Evolutionary conservation across 257 asterid species (phyloP), one percentile per base, ranked within the genome.

Genomic region (Nicotiana noctiflora): DNA sequence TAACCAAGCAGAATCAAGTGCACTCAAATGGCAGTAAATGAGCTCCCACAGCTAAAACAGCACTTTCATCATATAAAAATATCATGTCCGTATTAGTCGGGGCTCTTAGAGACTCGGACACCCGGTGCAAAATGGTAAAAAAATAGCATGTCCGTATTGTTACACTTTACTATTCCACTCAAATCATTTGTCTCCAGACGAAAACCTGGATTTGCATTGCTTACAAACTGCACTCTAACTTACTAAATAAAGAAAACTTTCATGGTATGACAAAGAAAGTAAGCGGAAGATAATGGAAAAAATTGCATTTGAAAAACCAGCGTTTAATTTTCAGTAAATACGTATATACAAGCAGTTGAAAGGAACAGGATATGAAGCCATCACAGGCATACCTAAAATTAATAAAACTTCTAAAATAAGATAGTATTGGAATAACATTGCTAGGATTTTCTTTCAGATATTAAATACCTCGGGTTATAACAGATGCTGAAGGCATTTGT

Each of bases 381-480:
- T 49, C 79, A 49, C 79, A 15, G 13, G 79, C 61, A 74, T 23
- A 49, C 19, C 7, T 6, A 49, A 14, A 72, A 74, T 23, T 74
- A 49, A 74, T 14, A 49, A 21, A 15, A 49, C 79, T 49, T 46
- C 25, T 23, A 23, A 14, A 70, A 49, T 74, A 49, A 14, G 59
- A 49, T 49, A 15, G 61, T 8, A 49, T 49, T 13, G 40, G 44
- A 49, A 74, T 49, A 74, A 12, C 79, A 49, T 14, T 25, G 23
- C 61, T 21, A 23, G 23, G 44, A 12, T 18, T 12, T 37, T 2
- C 49, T 19, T 77, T 8, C 25, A 56, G 21, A 11, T 66, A 44
- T 76, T 34, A 68, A 46, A 59, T 93, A 96, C 99, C 99, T 92
- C 29, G 99, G 99, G 85, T 94, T 96, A 80, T 96, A 96, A 81